Conservation (phyloP, 139 green algal species). For the Tetraselmis striata region DNA sequence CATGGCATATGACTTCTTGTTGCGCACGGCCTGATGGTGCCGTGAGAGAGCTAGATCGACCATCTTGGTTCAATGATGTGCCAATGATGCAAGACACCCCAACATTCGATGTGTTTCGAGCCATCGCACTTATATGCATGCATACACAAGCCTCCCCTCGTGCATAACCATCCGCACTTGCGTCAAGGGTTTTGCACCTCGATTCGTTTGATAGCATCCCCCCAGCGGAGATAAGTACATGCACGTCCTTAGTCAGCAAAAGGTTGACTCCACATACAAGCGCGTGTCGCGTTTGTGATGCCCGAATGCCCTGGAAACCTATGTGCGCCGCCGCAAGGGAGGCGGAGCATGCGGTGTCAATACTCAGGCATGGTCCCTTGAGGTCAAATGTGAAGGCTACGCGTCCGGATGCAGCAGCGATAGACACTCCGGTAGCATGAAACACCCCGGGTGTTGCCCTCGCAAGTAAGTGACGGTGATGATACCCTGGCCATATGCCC, state of each 20-base stretch:
- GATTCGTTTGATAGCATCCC: conserved; percentile 63
- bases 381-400: background rate
- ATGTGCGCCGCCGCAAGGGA: conserved; percentile 21
- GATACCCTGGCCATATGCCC: background rate
- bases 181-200: conserved; percentile 44
- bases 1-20: conserved; percentile 16
- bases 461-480: background rate
- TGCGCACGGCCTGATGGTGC: conserved; percentile 50
- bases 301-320: background rate
- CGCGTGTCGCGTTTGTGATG: background rate
- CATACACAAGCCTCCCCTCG: conserved; percentile 19
- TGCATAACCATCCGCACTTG: conserved; percentile 22
- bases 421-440: conserved; percentile 10
- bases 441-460: background rate
- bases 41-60: conserved; percentile 44
- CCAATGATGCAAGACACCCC: conserved; percentile 1
- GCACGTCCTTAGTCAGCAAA: conserved; percentile 24
- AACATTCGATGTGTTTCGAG: conserved; percentile 9
- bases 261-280: conserved; percentile 12
- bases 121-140: background rate
- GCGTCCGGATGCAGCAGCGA: conserved; percentile 13
- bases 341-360: conserved; percentile 1
- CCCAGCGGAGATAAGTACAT: conserved; percentile 45
- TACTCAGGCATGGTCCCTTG: conserved; percentile 27
- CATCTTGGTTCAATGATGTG: conserved; percentile 45